These are phyloP conservation scores for Saccharomyces paradoxus DNA, from an alignment of 805 yeast species.

Conservation along the genomic window DNA sequence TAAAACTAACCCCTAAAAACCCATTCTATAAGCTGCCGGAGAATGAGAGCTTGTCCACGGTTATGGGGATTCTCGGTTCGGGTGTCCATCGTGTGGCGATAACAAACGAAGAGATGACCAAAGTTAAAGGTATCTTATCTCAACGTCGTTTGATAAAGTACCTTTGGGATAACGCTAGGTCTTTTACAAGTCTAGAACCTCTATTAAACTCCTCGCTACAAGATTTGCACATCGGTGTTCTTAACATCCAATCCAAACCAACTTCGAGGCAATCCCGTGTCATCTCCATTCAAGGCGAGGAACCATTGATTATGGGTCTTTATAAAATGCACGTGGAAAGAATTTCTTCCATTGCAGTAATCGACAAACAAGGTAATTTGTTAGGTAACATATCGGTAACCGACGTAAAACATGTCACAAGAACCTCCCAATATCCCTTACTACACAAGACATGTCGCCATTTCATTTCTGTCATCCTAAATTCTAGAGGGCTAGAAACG, in stretches of 20 bases:
- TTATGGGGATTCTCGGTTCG: slow-evolving; percentile 80
- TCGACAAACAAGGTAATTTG: slow-evolving; percentile 65
- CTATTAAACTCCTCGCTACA: slow-evolving; percentile 59
- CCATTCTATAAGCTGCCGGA: slow-evolving; percentile 77
- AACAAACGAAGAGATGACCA: slow-evolving; percentile 42
- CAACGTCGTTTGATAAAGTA: slow-evolving; percentile 81
- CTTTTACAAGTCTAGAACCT: slow-evolving; percentile 74
- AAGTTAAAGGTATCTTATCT: slow-evolving; percentile 75
- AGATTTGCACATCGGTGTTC: slow-evolving; percentile 68
- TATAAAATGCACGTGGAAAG: slow-evolving; percentile 74
- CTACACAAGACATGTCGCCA: slow-evolving; percentile 78
- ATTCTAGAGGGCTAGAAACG: slow-evolving; percentile 73
- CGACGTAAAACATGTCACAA: slow-evolving; percentile 82
- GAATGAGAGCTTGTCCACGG: slow-evolving; percentile 57
- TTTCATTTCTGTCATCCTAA: slow-evolving; percentile 77
- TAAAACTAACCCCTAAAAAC: slow-evolving; percentile 76
- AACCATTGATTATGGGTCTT: slow-evolving; percentile 77
- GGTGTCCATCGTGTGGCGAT: slow-evolving; percentile 95
- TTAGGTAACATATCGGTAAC: slow-evolving; percentile 92
- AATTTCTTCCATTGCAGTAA: slow-evolving; percentile 87
- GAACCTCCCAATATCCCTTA: slow-evolving; percentile 77
- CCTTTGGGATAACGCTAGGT: slow-evolving; percentile 87
- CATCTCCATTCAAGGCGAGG: slow-evolving; percentile 79
- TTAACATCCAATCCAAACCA: slow-evolving; percentile 29
- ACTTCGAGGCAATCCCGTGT: slow-evolving; percentile 45